phyloP scores from a whole-genome alignment of 768 basidiomycete species.

The Ephemerocybe angulata region DNA sequence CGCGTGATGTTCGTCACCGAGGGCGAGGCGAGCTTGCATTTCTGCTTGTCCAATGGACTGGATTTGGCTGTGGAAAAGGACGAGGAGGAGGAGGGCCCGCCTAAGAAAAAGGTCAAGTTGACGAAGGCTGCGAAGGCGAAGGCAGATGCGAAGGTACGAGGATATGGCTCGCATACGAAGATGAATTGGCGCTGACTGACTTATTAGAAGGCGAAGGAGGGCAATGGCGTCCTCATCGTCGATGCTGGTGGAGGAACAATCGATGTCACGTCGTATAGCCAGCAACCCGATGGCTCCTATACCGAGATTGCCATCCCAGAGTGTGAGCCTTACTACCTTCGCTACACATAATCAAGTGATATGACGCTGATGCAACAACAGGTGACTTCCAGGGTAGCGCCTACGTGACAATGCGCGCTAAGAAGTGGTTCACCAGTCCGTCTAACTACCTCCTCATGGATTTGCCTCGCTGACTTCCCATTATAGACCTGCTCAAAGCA shows the following conservation, averaged over 20 bases:
- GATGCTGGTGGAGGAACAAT: slow-evolving; percentile 62
- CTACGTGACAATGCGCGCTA: slow-evolving; percentile 39
- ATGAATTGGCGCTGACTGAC: too few species aligned
- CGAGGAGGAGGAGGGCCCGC: too few species aligned
- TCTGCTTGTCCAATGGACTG: slow-evolving; percentile 27
- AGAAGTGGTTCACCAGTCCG: slow-evolving; percentile 30
- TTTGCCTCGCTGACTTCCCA: not conserved
- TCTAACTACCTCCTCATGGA: not conserved
- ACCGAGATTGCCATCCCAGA: slow-evolving; percentile 43
- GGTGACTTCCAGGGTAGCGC: slow-evolving; percentile 43
- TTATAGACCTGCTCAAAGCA: slow-evolving; percentile 30
- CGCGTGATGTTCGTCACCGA: slow-evolving; percentile 49
- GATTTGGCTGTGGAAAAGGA: not conserved
- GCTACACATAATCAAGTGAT: too few species aligned
- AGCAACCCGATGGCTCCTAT: slow-evolving; percentile 1
- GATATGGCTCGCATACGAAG: not conserved
- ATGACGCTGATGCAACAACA: slow-evolving; percentile 28
- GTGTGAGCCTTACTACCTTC: slow-evolving; percentile 21
- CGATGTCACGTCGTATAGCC: slow-evolving; percentile 46
- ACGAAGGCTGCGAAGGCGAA: too few species aligned
- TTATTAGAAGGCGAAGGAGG: slow-evolving; percentile 20
- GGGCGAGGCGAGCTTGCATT: slow-evolving; percentile 54
- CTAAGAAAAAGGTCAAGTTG: too few species aligned
- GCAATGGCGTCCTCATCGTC: slow-evolving; percentile 46
- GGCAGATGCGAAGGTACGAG: too few species aligned